Evolutionary conservation across 2,329 filamentous ascomycete species (phyloP), one percentile per base, ranked within the genome.

Genomic region (Knufia petricola): DNA sequence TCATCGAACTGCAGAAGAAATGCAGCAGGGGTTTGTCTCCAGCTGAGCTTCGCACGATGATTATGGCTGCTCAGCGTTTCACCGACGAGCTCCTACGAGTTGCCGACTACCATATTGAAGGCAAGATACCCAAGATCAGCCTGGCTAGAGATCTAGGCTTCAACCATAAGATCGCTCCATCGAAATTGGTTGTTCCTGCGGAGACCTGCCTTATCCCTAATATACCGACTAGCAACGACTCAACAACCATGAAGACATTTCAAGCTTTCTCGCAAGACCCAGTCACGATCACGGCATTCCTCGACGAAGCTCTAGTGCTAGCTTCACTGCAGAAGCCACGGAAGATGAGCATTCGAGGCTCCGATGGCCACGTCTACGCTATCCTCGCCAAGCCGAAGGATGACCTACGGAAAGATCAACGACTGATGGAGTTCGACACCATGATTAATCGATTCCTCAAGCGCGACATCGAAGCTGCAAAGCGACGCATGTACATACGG

Each of bases 341-440:
- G 44, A 92, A 90, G 58, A 79, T 99, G 48, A 92, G 81, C 13
- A 85, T 92, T 4, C 79, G 86, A 48, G 92, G 90, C 0, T 90
- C 86, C 0, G 88, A 99, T 65, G 92, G 94, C 6, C 84, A 84
- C 50, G 76, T 77, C 15, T 98, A 98, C 64, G 86, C 87, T 55
- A 78, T 98, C 6, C 76, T 99, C 49, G 94, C 94, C 71, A 98
- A 99, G 62, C 94, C 92, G 7, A 96, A 96, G 65, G 92, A 98
- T 63, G 94, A 99, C 64, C 77, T 99, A 20, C 84, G 92, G 44
- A 98, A 94, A 57, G 94, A 99, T 60, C 90, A 96, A 65, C 87
- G 92, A 45, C 80, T 98, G 17, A 98, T 98, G 89, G 94, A 98
- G 63, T 98, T 98, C 73, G 98, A 96, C 64, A 82, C 84, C 39